These are phyloP conservation scores for Penicillium paneum DNA, from an alignment of 2,329 filamentous ascomycete genomes.

Conservation along the genomic window DNA sequence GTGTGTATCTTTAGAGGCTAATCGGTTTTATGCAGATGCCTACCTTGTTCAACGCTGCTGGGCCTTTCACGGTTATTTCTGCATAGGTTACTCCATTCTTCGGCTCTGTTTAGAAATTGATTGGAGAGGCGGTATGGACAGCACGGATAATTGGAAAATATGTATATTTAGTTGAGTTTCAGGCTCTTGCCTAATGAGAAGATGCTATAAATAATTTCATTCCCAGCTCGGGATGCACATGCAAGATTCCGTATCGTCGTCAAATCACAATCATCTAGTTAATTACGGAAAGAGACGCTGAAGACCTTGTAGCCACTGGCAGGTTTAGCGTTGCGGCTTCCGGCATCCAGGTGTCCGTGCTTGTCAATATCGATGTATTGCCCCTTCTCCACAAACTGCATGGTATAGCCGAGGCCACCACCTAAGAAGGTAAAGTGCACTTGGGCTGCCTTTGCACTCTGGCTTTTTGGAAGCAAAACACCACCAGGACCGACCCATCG, in stretches of 20 bases:
- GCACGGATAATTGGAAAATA: not conserved
- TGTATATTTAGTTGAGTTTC: not conserved
- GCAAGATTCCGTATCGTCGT: not conserved
- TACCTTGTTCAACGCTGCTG: constrained; percentile 27
- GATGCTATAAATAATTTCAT: not conserved
- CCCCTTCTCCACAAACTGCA: constrained; percentile 29
- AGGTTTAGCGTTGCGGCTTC: not conserved
- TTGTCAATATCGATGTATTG: constrained; percentile 19
- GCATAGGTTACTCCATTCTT: constrained; percentile 4
- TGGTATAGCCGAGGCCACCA: constrained; percentile 34
- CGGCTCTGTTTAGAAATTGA: not conserved
- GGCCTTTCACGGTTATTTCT: constrained; percentile 25
- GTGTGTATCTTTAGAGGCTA: not conserved
- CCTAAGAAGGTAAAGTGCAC: constrained; percentile 36
- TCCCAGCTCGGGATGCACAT: not conserved
- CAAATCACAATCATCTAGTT: constrained; percentile 8
- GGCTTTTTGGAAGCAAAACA: constrained; percentile 18
- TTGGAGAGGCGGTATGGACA: too few relatives aligned
- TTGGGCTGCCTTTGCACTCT: constrained; percentile 22
- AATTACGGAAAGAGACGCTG: constrained; percentile 35
- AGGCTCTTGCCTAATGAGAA: not conserved
- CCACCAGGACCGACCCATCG: constrained; percentile 34
- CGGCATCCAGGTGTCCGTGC: constrained; percentile 8
- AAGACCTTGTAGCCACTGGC: constrained; percentile 27
- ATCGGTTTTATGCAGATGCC: constrained; percentile 24